Percentiles rank a stretch among this genome's conserved stretches.
Conservation (phyloP, 2,329 filamentous ascomycete genomes). For the Fusarium veterinarium region DNA sequence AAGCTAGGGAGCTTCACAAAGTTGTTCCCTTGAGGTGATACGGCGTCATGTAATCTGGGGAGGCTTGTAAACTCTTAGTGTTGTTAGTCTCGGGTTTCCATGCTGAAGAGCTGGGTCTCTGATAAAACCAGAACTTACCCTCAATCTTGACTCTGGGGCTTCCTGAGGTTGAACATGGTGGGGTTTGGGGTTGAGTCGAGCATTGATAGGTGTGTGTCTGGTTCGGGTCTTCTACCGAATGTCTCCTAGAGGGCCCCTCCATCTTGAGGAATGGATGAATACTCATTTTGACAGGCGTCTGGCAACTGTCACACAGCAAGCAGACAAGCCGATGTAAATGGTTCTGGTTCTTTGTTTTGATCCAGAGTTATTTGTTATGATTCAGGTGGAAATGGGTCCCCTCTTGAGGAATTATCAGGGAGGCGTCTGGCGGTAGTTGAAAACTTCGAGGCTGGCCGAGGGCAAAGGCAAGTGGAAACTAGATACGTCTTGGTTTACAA, state of each 20-base stretch:
- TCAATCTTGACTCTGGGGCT: slow-evolving; percentile 51
- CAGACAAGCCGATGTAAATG: slow-evolving; percentile 20
- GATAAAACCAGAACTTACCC: slow-evolving; percentile 36
- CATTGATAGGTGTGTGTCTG: slow-evolving; percentile 13
- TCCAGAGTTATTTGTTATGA: slow-evolving; percentile 48
- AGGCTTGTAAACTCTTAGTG: slow-evolving; percentile 43
- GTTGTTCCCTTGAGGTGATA: slow-evolving; percentile 29
- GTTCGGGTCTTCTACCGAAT: background rate
- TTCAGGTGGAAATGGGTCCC: slow-evolving; percentile 34
- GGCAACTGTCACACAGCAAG: slow-evolving; percentile 13
- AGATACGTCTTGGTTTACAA: slow-evolving; percentile 24
- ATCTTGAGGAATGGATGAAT: slow-evolving; percentile 38
- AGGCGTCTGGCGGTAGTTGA: slow-evolving; percentile 20
- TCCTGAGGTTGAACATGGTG: slow-evolving; percentile 48
- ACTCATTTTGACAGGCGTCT: slow-evolving; percentile 29
- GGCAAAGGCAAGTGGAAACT: slow-evolving; percentile 23
- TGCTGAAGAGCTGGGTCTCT: slow-evolving; percentile 6
- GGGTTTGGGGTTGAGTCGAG: slow-evolving; percentile 37
- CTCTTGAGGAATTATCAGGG: slow-evolving; percentile 41
- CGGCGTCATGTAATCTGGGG: slow-evolving; percentile 34
- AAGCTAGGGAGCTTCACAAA: slow-evolving; percentile 50
- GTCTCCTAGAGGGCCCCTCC: slow-evolving; percentile 15
- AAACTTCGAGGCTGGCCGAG: slow-evolving; percentile 20
- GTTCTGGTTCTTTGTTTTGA: slow-evolving; percentile 34
- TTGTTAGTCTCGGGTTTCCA: slow-evolving; percentile 36